phyloP scores from a whole-genome alignment of 2,329 filamentous ascomycete genomes.

The Parascedosporium putredinis region DNA sequence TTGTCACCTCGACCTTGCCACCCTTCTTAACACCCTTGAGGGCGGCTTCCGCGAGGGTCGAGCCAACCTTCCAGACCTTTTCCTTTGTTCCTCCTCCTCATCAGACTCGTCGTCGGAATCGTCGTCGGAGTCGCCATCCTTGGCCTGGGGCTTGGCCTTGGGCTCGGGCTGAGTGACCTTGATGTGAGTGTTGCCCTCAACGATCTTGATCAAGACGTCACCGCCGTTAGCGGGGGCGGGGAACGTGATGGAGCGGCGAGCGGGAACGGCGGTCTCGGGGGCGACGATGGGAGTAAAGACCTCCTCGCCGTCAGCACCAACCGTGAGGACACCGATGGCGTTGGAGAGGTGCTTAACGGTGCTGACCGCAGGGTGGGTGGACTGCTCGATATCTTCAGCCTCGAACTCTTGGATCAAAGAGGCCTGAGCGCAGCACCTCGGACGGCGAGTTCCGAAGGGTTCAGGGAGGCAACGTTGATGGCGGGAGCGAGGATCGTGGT shows the following conservation, averaged over 20 bases:
- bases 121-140: slow-evolving; percentile 50
- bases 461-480: slow-evolving; percentile 67
- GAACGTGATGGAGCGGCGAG: slow-evolving; percentile 74
- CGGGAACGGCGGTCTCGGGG: slow-evolving; percentile 81
- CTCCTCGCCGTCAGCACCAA: slow-evolving; percentile 48
- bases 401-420: slow-evolving; percentile 93
- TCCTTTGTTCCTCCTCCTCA: slow-evolving; percentile 79
- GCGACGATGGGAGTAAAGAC: slow-evolving; percentile 73
- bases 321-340: slow-evolving; percentile 75
- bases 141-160: slow-evolving; percentile 62
- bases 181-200: slow-evolving; percentile 83
- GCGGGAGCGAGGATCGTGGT: slow-evolving; percentile 76
- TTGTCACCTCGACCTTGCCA: slow-evolving; percentile 84
- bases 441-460: slow-evolving; percentile 82
- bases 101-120: slow-evolving; percentile 53
- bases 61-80: slow-evolving; percentile 85
- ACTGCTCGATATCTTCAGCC: slow-evolving; percentile 85
- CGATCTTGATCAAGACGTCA: slow-evolving; percentile 78
- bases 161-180: slow-evolving; percentile 83
- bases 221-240: slow-evolving; percentile 68
- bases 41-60: slow-evolving; percentile 72
- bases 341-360: slow-evolving; percentile 84
- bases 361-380: slow-evolving; percentile 88
- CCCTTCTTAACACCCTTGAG: slow-evolving; percentile 78
- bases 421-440: slow-evolving; percentile 93